Evolutionary conservation across 2,329 filamentous ascomycete genomes (phyloP), one percentile per base, ranked within the genome.

Genomic region (Hirsutella rhossiliensis): DNA sequence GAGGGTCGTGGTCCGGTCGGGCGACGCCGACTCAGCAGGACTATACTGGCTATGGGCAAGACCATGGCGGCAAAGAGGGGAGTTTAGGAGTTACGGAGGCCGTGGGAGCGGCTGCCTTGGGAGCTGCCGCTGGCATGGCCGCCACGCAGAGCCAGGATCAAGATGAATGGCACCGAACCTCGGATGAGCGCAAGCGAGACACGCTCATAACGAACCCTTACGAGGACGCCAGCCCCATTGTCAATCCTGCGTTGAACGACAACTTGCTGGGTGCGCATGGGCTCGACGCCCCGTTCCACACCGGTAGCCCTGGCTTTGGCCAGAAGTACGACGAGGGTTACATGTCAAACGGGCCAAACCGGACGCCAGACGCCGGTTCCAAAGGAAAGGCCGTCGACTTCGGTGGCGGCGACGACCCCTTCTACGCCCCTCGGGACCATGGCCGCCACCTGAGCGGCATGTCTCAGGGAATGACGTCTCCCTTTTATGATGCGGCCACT

Each of bases 381-480:
- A 73, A 78, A 55, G 74, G 73, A 54, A 79, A 81, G 55, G 74
- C 72, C 19, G 56, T 75, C 36, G 63, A 64, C 50, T 74, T 78
- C 38, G 59, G 72, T 42, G 66, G 45, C 1, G 67, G 60, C 47
- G 76, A 78, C 32, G 85, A 92, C 59, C 78, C 82, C 1, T 88
- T 88, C 57, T 77, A 77, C 47, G 64, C 67, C 23, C 63, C 74
- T 40, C 72, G 72, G 46, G 66, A 68, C 38, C 78, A 82, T 50
- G 57, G 63, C 31, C 79, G 86, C 41, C 80, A 92, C 54, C 69
- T 89, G 40, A 94, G 87, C 58, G 89, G 87, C 41, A 83, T 95
- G 67, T 96, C 90, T 8, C 87, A 96, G 56, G 90, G 89, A 39
- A 87, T 96, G 76, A 75, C 73, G 4, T 92, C 88, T 28, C 89